phyloP scores from a whole-genome alignment of 2,329 filamentous ascomycete species.

The Penicillium sp. region DNA sequence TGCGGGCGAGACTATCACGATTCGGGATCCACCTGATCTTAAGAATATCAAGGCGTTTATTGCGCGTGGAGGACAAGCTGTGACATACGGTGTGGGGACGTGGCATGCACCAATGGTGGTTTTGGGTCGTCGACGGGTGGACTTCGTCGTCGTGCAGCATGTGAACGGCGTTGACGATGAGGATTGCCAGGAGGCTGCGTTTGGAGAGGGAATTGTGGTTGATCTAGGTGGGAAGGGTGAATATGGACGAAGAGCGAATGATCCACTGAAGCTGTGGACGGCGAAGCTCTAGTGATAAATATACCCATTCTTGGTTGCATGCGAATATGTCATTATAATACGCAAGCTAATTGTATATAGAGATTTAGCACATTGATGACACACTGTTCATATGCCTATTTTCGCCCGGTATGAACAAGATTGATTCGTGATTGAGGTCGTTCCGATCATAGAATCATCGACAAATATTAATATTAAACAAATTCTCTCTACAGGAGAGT shows the following conservation, averaged over 20 bases:
- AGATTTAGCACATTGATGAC: background rate
- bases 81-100: constrained; percentile 87
- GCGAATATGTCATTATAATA: background rate
- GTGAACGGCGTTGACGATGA: constrained; percentile 77
- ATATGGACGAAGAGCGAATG: constrained; percentile 18
- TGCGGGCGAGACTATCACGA: constrained; percentile 26
- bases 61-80: constrained; percentile 73
- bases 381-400: background rate
- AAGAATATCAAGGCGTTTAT: constrained; percentile 71
- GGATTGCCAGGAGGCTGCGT: constrained; percentile 79
- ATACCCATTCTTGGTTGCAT: background rate
- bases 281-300: constrained; percentile 17
- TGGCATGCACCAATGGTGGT: constrained; percentile 98
- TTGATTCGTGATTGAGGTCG: background rate
- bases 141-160: constrained; percentile 89
- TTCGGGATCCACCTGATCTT: constrained; percentile 67
- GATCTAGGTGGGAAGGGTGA: constrained; percentile 26
- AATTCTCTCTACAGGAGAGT: constrained; percentile 26
- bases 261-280: constrained; percentile 14
- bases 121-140: constrained; percentile 67
- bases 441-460: background rate
- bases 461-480: background rate
- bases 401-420: background rate
- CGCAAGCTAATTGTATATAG: background rate
- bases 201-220: constrained; percentile 43